phyloP scores from a whole-genome alignment of 2,329 filamentous ascomycete species.

The Aplosporella prunicola region DNA sequence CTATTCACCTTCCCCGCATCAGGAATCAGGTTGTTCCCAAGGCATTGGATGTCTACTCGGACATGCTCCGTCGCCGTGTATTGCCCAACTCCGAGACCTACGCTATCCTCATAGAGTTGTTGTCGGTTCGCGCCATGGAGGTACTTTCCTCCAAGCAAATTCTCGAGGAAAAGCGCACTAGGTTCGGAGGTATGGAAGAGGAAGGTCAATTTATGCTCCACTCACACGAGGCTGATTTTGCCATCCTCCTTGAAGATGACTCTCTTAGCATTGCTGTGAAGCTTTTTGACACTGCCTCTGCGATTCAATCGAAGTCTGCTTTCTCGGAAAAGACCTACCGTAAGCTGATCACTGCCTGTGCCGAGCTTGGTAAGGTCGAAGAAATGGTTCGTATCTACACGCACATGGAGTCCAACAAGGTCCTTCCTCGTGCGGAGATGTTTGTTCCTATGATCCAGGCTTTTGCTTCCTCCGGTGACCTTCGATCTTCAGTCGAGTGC shows the following conservation, averaged over 20 bases:
- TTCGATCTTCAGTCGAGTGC: constrained; percentile 82
- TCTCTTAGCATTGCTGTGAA: constrained; percentile 76
- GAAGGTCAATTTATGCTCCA: constrained; percentile 78
- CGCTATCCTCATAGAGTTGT: constrained; percentile 71
- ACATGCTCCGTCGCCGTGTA: constrained; percentile 85
- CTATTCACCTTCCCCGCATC: constrained; percentile 69
- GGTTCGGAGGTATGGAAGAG: constrained; percentile 79
- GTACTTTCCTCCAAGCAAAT: constrained; percentile 61
- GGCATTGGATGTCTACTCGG: constrained; percentile 87
- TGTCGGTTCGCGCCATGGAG: constrained; percentile 73
- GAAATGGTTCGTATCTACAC: constrained; percentile 88
- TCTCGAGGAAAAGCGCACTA: constrained; percentile 71
- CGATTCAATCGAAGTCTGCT: constrained; percentile 47
- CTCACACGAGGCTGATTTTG: constrained; percentile 78
- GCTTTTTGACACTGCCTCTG: constrained; percentile 69
- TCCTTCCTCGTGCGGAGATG: constrained; percentile 66
- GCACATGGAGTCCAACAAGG: constrained; percentile 75
- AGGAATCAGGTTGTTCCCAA: constrained; percentile 81
- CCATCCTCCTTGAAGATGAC: constrained; percentile 78
- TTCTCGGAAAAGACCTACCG: constrained; percentile 80
- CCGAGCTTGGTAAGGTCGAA: constrained; percentile 66
- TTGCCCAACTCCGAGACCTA: constrained; percentile 78
- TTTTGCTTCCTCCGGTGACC: constrained; percentile 71
- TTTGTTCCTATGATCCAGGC: constrained; percentile 95
- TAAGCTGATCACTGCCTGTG: constrained; percentile 77